Evolutionary conservation across 495 filamentous ascomycete genomes (phyloP), one percentile per base, ranked within the genome.

Genomic region (Trichoderma erinaceum): DNA sequence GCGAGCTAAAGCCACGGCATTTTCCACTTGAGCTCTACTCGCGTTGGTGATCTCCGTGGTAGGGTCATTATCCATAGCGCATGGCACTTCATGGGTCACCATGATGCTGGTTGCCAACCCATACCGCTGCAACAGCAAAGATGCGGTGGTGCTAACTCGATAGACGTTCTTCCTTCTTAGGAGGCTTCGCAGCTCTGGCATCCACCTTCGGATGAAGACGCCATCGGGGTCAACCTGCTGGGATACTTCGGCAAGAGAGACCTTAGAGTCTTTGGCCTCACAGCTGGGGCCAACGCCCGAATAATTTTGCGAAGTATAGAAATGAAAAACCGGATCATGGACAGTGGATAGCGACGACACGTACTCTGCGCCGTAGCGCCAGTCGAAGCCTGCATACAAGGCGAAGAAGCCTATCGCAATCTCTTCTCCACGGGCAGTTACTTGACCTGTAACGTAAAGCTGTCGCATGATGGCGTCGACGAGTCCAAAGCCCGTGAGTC

Each of bases 241-340:
- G 0, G 85, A 87, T 72, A 90, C 86, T 76, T 91, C 90, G 41
- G 89, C 80, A 1, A 89, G 89, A 73, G 92, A 92, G 79, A 92
- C 91, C 15, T 89, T 84, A 48, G 89, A 76, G 0, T 81, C 80
- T 46, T 88, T 82, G 41, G 85, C 83, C 41, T 87, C 73, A 0
- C 89, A 90, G 71, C 91, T 89, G 73, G 91, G 92, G 25, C 90
- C 90, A 0, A 92, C 88, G 8, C 90, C 89, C 0, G 88, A 82
- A 10, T 85, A 83, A 70, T 92, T 91, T 76, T 90, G 88, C 90
- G 89, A 92, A 71, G 90, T 91, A 46, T 86, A 86, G 88, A 88
- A 92, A 73, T 92, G 92, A 63, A 80, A 87, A 43, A 82, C 83
- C 13, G 89, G 78, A 70, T 92, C 90, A 73, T 92, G 91, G 72